Conservation (phyloP, 257 asterid genomes). For the Cruciata laevipes region DNA sequence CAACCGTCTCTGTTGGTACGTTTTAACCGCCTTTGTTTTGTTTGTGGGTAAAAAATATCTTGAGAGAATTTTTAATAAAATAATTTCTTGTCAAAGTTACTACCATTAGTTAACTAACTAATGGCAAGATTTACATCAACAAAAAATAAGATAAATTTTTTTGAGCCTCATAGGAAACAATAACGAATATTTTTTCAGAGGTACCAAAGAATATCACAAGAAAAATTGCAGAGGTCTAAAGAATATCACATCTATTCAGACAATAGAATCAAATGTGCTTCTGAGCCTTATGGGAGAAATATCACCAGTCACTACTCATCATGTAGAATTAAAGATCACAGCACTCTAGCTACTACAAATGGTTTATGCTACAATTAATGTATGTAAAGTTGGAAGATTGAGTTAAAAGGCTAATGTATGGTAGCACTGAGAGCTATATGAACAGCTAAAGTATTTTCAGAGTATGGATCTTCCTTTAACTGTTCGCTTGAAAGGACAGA, state of each 20-base stretch:
- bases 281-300: not conserved
- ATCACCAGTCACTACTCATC: not conserved
- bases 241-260: not conserved
- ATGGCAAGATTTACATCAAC: too few relatives aligned
- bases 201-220: too few relatives aligned
- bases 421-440: not conserved
- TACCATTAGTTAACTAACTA: too few relatives aligned
- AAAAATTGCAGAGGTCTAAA: not conserved
- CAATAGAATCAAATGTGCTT: not conserved
- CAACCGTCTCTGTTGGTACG: too few relatives aligned
- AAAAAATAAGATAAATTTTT: too few relatives aligned
- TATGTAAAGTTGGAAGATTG: not conserved
- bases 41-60: too few relatives aligned
- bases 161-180: too few relatives aligned
- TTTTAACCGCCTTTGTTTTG: too few relatives aligned
- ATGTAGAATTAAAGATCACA: not conserved
- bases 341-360: not conserved
- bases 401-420: not conserved
- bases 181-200: too few relatives aligned
- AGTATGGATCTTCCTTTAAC: not conserved
- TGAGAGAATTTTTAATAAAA: too few relatives aligned
- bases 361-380: not conserved
- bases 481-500: not conserved
- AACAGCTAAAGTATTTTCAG: not conserved
- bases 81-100: too few relatives aligned